phyloP scores from a whole-genome alignment of 208 protist genomes.

The Entamoeba moshkovskii region DNA sequence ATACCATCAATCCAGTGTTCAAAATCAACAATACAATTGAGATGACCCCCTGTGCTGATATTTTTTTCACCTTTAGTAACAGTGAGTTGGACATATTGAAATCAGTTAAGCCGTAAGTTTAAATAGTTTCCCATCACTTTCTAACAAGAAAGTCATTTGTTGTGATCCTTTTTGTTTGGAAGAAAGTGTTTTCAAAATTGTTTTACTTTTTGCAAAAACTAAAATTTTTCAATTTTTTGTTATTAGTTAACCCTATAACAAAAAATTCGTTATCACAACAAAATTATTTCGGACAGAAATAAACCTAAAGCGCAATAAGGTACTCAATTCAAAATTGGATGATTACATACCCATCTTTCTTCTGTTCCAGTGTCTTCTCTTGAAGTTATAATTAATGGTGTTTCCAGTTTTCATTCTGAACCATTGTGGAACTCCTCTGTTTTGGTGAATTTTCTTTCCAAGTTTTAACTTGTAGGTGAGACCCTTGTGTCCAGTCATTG shows the following conservation, averaged over 20 bases:
- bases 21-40: neutral
- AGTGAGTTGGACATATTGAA: neutral
- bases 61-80: neutral
- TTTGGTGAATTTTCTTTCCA: slow-evolving; percentile 58
- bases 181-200: neutral
- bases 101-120: too few species aligned
- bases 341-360: slow-evolving; percentile 55
- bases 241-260: too few species aligned
- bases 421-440: slow-evolving; percentile 61
- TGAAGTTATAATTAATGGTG: slow-evolving; percentile 60
- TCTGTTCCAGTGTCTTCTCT: slow-evolving; percentile 56
- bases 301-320: too few species aligned
- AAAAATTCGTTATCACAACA: too few species aligned
- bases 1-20: neutral
- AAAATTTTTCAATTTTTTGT: too few species aligned
- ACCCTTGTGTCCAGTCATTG: slow-evolving; percentile 53
- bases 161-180: neutral
- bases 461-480: slow-evolving; percentile 51
- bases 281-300: too few species aligned
- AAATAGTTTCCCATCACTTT: too few species aligned
- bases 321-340: too few species aligned
- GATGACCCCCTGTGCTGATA: neutral
- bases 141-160: neutral
- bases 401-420: slow-evolving; percentile 60
- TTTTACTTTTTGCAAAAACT: neutral